Conservation (phyloP, 306 rosid genomes). For the Hylodesmum podocarpum region DNA sequence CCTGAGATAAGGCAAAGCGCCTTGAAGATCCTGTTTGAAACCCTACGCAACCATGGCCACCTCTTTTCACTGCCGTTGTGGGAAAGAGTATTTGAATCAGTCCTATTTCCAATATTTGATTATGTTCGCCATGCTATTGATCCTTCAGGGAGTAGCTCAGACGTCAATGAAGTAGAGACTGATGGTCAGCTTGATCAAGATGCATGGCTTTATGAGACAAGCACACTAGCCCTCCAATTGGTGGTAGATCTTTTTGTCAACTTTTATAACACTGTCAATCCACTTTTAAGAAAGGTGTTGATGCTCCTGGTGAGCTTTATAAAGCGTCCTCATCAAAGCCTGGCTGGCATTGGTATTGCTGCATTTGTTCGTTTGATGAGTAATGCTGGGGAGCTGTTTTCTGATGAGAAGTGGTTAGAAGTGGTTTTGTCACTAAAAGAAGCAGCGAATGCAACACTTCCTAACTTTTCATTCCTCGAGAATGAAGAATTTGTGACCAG, state of each 20-base stretch:
- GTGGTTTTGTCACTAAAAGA: conserved; percentile 85
- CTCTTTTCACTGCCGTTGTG: conserved; percentile 90
- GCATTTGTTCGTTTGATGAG: conserved; percentile 99
- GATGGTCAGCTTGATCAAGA: conserved; percentile 93
- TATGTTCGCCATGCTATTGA: conserved; percentile 98
- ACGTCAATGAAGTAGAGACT: conserved; percentile 49
- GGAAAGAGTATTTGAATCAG: conserved; percentile 97
- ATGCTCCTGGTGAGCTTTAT: conserved; percentile 88
- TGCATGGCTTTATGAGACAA: conserved; percentile 98
- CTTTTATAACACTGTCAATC: conserved; percentile 86
- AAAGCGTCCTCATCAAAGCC: conserved; percentile 98
- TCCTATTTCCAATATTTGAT: conserved; percentile 95
- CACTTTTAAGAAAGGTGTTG: conserved; percentile 88
- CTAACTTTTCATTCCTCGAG: conserved; percentile 73
- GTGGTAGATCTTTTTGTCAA: conserved; percentile 98
- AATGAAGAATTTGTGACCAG: conserved; percentile 36
- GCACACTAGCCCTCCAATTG: conserved; percentile 95
- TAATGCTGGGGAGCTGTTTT: conserved; percentile 90
- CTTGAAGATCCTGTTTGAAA: conserved; percentile 91
- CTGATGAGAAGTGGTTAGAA: conserved; percentile 97
- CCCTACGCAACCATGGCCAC: conserved; percentile 97
- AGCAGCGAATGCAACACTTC: conserved; percentile 85
- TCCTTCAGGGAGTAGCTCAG: conserved; percentile 76
- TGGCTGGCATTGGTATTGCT: conserved; percentile 99
- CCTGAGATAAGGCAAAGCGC: conserved; percentile 98